Evolutionary conservation across 768 basidiomycete species (phyloP).

Genomic region (Coprinopsis sp.): DNA sequence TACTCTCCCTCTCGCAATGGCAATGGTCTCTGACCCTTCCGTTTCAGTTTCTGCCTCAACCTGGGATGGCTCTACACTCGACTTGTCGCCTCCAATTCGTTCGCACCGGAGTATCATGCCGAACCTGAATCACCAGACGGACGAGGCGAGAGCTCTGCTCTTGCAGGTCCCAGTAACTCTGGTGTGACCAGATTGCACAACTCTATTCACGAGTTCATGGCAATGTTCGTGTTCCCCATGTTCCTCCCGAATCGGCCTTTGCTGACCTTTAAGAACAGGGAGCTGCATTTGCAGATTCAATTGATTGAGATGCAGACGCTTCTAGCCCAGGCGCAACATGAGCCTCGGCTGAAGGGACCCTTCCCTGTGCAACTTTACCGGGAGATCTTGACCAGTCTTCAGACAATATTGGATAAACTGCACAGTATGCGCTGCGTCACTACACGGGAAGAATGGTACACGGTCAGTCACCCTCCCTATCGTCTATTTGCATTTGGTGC

Average conservation of each 20-base stretch:
- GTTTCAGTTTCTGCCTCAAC: constrained; percentile 79
- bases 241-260: background rate
- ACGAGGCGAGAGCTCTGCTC: constrained; percentile 15
- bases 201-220: constrained; percentile 85
- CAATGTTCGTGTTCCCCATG: constrained; percentile 58
- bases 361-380: constrained; percentile 88
- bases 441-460: constrained; percentile 89
- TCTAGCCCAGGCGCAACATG: constrained; percentile 86
- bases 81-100: constrained; percentile 83
- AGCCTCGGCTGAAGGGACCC: constrained; percentile 92
- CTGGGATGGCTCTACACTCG: constrained; percentile 94
- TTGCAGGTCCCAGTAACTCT: constrained; percentile 28
- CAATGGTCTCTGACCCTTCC: background rate
- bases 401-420: constrained; percentile 81
- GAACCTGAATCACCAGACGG: constrained; percentile 25
- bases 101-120: constrained; percentile 43
- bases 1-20: constrained; percentile 5
- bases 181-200: constrained; percentile 45
- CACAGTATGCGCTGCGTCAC: constrained; percentile 99
- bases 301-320: constrained; percentile 81
- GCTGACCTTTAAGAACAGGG: constrained; percentile 47
- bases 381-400: constrained; percentile 73
- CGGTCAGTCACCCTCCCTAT: constrained; percentile 40
- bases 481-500: background rate
- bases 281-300: constrained; percentile 89